phyloP scores from a whole-genome alignment of 2,329 filamentous ascomycete species.

The Phaeosphaeria sp. region DNA sequence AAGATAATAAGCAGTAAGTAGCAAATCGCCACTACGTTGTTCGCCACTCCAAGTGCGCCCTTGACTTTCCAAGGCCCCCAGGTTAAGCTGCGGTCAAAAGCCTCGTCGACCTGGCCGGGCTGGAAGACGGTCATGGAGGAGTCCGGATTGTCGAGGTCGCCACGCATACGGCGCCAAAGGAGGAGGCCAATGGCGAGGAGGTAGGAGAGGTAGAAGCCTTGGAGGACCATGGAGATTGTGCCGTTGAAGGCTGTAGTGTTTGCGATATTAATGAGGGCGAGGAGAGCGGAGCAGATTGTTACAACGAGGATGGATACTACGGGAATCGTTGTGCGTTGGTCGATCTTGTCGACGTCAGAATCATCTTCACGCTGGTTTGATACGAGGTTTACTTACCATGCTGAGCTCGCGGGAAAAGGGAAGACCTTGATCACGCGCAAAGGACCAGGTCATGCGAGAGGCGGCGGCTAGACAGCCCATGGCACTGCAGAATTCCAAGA shows the following conservation, averaged over 20 bases:
- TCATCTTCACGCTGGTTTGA: too few relatives aligned
- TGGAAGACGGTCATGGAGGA: conserved; percentile 31
- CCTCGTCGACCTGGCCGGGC: conserved; percentile 25
- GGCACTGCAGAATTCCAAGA: conserved; percentile 50
- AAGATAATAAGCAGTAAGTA: conserved; percentile 43
- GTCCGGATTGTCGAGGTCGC: conserved; percentile 34
- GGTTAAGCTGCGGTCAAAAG: conserved; percentile 26
- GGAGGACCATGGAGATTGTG: conserved; percentile 43
- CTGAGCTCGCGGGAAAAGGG: conserved; percentile 45
- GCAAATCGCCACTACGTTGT: conserved; percentile 41
- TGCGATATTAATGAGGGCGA: conserved; percentile 61
- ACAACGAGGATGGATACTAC: conserved; percentile 57
- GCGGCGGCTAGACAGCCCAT: conserved; percentile 51
- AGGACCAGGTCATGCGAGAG: conserved; percentile 53
- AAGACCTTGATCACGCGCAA: conserved; percentile 52
- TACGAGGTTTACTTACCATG: conserved; percentile 25
- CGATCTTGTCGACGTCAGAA: conserved; percentile 32
- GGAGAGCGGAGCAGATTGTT: conserved; percentile 51
- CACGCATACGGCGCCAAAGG: conserved; percentile 44
- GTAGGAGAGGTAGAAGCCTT: conserved; percentile 47
- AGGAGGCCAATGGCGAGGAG: conserved; percentile 41
- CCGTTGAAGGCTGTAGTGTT: conserved; percentile 49
- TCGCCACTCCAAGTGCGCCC: conserved; percentile 34
- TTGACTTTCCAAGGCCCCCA: conserved; percentile 47
- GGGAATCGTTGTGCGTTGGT: conserved; percentile 48